These are phyloP conservation scores for Fonsecaea monophora DNA, from an alignment of 2,329 filamentous ascomycete species.

Conservation along the genomic window DNA sequence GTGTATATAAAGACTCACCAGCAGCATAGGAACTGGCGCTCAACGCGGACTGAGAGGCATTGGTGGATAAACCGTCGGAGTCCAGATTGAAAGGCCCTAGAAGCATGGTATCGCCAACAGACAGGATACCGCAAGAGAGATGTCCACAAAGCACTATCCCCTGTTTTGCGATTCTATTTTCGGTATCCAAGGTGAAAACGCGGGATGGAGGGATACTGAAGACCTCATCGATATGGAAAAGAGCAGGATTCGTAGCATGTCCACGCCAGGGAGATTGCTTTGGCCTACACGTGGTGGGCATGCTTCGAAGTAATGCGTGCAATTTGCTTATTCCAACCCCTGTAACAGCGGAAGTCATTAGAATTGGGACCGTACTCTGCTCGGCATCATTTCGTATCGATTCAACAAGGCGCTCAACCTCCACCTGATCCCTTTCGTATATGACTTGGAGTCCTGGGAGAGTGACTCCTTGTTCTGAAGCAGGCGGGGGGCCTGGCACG, in stretches of 20 bases:
- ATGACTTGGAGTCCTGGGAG: slow-evolving; percentile 63
- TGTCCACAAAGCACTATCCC: slow-evolving; percentile 85
- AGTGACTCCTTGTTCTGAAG: slow-evolving; percentile 56
- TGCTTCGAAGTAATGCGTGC: slow-evolving; percentile 77
- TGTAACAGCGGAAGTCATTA: slow-evolving; percentile 85
- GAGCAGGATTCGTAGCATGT: slow-evolving; percentile 59
- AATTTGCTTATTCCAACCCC: slow-evolving; percentile 81
- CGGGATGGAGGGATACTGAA: slow-evolving; percentile 76
- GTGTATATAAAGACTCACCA: background rate
- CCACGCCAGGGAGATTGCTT: slow-evolving; percentile 18
- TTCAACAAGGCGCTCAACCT: slow-evolving; percentile 64
- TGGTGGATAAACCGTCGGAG: slow-evolving; percentile 19
- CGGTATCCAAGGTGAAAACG: slow-evolving; percentile 49
- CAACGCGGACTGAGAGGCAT: slow-evolving; percentile 7
- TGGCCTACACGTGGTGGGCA: slow-evolving; percentile 59
- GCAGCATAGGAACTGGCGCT: slow-evolving; percentile 32
- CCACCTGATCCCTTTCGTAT: slow-evolving; percentile 61
- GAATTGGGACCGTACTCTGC: slow-evolving; percentile 72
- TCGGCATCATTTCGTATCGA: slow-evolving; percentile 47
- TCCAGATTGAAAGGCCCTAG: slow-evolving; percentile 73
- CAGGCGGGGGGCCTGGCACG: slow-evolving; percentile 13
- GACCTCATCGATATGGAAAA: slow-evolving; percentile 92
- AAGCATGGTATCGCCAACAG: slow-evolving; percentile 77
- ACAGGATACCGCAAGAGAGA: slow-evolving; percentile 77
- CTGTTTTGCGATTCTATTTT: slow-evolving; percentile 54